Evolutionary conservation across 1,139 yeast species (phyloP), one percentile per base, ranked within the genome.

Genomic region (Yueomyces sp.): DNA sequence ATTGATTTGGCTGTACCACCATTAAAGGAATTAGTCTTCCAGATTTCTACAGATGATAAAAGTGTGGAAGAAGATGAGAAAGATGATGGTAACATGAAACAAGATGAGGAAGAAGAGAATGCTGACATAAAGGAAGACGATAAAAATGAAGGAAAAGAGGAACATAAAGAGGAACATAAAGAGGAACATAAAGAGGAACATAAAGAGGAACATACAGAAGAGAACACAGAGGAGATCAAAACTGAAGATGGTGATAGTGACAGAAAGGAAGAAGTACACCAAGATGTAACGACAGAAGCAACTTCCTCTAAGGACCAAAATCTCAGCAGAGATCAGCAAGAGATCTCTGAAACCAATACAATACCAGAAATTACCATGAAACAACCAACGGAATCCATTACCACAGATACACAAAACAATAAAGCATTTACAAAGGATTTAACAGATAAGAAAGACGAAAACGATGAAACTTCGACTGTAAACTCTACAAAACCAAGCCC

Each of bases 1-100:
- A 43, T 37, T 5, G 46, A 48, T 3, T 27, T 55, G 6, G 25
- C 39, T 6, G 50, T 54, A 2, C 54, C 57, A 4, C 42, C 56
- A 34, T 30, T 29, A 36, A 34, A 33, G n/a, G 35, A 33, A 11
- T 11, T 37, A 29, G 25, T 11, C n/a, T 37, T 37, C 27, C 31
- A 39, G 11, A 33, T 11, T 25, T 9, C 36, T 8, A 4, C n/a
- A 25, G 25, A 9, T 33, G 19, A 27, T 4, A 25, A 28, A 29
- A 29, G 6, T 6, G 31, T 29, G 6, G 19, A 19, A 19, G 19
- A 19, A 19, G 19, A 19, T 19, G 19, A 19, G 19, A 19, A 19
- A n/a, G 27, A 26, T 39, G 6, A 33, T 40, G 4, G 40, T 42
- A 6, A 41, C 33, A 38, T 12, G 12, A 19, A 19, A 19, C 19